Percentiles rank a stretch among this genome's conserved stretches.
Conservation (phyloP, 257 asterid species). For the Penstemon barbatus region DNA sequence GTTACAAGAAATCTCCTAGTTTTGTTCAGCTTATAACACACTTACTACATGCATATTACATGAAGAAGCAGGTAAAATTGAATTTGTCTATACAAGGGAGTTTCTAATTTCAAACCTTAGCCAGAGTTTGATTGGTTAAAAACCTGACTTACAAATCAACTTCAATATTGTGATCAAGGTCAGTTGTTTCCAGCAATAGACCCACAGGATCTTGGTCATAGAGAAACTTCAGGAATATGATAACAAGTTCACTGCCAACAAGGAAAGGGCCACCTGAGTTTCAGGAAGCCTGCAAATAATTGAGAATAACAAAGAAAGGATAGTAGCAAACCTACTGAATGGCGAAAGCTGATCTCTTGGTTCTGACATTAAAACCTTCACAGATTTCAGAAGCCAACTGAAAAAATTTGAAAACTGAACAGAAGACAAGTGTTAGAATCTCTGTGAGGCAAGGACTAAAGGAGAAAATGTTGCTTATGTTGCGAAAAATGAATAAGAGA, state of each 20-base stretch:
- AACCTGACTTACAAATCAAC: conserved; percentile 70
- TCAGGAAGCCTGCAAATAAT: conserved; percentile 19
- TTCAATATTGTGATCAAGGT: conserved; percentile 46
- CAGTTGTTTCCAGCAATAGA: conserved; percentile 68
- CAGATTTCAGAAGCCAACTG: conserved; percentile 94
- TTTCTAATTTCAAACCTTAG: conserved; percentile 19
- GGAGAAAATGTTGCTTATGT: conserved; percentile 18
- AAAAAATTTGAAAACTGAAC: conserved; percentile 92
- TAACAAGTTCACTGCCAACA: conserved; percentile 82
- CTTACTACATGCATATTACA: conserved; percentile 2
- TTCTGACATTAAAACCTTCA: conserved; percentile 91
- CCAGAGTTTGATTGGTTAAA: conserved; percentile 22
- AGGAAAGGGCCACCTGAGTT: conserved; percentile 29
- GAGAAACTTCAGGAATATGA: conserved; percentile 79
- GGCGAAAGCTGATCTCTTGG: conserved; percentile 89
- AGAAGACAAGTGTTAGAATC: conserved; percentile 37
- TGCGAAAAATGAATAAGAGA: conserved; percentile 21
- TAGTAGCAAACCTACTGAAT: conserved; percentile 70
- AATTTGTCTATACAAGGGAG: conserved; percentile 11
- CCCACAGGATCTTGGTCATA: conserved; percentile 92
- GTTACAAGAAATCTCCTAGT: not conserved
- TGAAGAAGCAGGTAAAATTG: conserved; percentile 19
- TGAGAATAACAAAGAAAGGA: conserved; percentile 26
- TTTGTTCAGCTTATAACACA: not conserved
- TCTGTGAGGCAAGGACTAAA: conserved; percentile 16